A percentile compares a stretch with the other conserved stretches of the same genome.
Conservation (phyloP, 2,329 filamentous ascomycete genomes). For the Aspergillus puulaauensis region DNA sequence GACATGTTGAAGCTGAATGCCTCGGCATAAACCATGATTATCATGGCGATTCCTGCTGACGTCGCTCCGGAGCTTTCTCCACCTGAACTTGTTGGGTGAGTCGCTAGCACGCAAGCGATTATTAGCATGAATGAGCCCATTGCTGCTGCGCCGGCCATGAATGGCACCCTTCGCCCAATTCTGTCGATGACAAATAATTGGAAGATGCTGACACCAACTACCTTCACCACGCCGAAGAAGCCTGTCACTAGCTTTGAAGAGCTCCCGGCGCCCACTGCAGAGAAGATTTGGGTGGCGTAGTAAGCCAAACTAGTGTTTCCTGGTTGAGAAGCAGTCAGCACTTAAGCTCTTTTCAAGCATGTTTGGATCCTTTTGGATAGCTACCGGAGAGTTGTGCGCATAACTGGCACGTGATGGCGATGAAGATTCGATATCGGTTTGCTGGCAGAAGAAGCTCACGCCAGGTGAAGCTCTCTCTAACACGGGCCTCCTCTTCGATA, state of each 20-base stretch:
- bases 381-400: slow-evolving; percentile 46
- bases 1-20: slow-evolving; percentile 44
- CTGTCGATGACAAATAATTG: slow-evolving; percentile 51
- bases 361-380: too few species aligned
- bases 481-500: slow-evolving; percentile 48
- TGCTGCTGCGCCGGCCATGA: slow-evolving; percentile 50
- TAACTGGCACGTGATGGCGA: slow-evolving; percentile 53
- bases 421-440: slow-evolving; percentile 50
- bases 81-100: slow-evolving; percentile 40
- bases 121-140: slow-evolving; percentile 57
- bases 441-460: slow-evolving; percentile 48
- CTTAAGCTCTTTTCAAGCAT: too few species aligned
- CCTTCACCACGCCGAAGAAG: slow-evolving; percentile 55
- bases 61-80: slow-evolving; percentile 28
- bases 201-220: slow-evolving; percentile 49
- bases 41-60: slow-evolving; percentile 44
- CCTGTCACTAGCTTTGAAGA: slow-evolving; percentile 52
- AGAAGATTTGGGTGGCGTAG: slow-evolving; percentile 55
- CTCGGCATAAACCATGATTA: slow-evolving; percentile 54
- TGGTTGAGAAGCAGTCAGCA: too few species aligned
- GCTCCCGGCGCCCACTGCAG: slow-evolving; percentile 49
- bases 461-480: slow-evolving; percentile 48
- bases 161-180: slow-evolving; percentile 49
- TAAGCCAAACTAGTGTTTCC: slow-evolving; percentile 54
- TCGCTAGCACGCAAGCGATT: slow-evolving; percentile 50